Evolutionary conservation across 2,329 filamentous ascomycete genomes (phyloP).

Genomic region (Trichoderma koningiopsis): DNA sequence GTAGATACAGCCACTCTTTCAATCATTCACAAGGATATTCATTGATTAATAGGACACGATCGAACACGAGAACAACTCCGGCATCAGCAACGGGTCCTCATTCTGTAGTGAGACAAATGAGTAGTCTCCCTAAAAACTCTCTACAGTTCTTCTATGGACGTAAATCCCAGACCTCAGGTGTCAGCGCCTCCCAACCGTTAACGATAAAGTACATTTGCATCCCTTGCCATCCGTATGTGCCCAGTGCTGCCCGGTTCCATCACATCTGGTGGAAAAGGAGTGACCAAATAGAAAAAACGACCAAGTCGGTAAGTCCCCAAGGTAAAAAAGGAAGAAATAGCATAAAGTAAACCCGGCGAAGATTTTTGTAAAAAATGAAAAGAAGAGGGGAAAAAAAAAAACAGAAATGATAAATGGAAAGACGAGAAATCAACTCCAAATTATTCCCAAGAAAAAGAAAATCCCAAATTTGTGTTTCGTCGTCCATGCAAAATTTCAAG

Average conservation of each 20-base stretch:
- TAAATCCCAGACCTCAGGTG: conserved; percentile 19
- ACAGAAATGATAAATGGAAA: conserved; percentile 9
- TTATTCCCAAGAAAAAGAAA: conserved; percentile 6
- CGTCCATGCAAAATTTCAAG: conserved; percentile 17
- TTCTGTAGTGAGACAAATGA: conserved; percentile 20
- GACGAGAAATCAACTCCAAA: conserved; percentile 20
- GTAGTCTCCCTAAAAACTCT: conserved; percentile 16
- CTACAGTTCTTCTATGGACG: conserved; percentile 25
- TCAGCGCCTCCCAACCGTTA: conserved; percentile 19
- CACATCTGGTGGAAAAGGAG: conserved; percentile 23
- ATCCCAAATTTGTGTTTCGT: conserved; percentile 22
- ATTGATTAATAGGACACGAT: background rate
- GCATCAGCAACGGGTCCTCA: conserved; percentile 10
- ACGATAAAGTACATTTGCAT: conserved; percentile 28
- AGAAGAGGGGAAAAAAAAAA: conserved; percentile 17
- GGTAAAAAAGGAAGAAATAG: background rate
- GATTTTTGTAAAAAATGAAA: background rate
- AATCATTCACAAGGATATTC: background rate
- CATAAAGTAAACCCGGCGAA: conserved; percentile 19
- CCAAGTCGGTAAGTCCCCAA: conserved; percentile 3
- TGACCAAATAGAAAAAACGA: conserved; percentile 23
- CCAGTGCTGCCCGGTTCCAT: conserved; percentile 15
- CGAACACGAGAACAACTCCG: background rate
- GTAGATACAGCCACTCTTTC: background rate
- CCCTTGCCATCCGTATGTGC: conserved; percentile 23